Evolutionary conservation across 306 rosid genomes (phyloP).

Genomic region (Cicer chorassanicum): DNA sequence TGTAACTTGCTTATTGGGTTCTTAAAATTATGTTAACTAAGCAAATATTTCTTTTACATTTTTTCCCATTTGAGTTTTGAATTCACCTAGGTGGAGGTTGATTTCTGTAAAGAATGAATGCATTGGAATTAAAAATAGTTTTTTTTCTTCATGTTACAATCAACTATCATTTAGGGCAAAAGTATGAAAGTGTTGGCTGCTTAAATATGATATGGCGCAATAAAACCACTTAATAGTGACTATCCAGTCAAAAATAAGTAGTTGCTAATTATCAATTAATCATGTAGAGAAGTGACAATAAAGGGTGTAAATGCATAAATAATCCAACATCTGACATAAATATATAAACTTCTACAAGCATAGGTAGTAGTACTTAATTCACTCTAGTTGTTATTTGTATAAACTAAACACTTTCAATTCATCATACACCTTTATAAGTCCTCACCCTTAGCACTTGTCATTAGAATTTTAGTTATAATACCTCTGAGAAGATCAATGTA

Average conservation of each 20-base stretch:
- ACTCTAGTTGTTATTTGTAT: not conserved
- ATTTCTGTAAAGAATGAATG: not conserved
- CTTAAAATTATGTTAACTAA: not conserved
- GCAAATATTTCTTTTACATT: not conserved
- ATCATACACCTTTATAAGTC: not conserved
- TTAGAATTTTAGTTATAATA: slow-evolving; percentile 38
- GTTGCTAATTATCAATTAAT: not conserved
- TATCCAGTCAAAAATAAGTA: too few species aligned
- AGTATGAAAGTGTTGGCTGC: not conserved
- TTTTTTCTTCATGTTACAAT: not conserved
- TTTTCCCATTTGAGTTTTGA: not conserved
- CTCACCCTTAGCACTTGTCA: slow-evolving; percentile 20
- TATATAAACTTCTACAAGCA: not conserved
- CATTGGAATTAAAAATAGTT: not conserved
- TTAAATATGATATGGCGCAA: not conserved
- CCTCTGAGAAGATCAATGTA: slow-evolving; percentile 54
- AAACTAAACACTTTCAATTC: not conserved
- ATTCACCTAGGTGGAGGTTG: not conserved
- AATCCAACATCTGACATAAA: not conserved
- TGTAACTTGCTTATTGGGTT: not conserved
- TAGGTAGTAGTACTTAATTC: not conserved
- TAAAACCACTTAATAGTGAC: too few species aligned
- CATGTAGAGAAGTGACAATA: not conserved
- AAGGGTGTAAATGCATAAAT: not conserved
- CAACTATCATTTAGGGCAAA: not conserved